Evolutionary conservation across 176 grass and related monocot genomes (phyloP), one percentile per base, ranked within the genome.

Genomic region (Oryza meyeriana): DNA sequence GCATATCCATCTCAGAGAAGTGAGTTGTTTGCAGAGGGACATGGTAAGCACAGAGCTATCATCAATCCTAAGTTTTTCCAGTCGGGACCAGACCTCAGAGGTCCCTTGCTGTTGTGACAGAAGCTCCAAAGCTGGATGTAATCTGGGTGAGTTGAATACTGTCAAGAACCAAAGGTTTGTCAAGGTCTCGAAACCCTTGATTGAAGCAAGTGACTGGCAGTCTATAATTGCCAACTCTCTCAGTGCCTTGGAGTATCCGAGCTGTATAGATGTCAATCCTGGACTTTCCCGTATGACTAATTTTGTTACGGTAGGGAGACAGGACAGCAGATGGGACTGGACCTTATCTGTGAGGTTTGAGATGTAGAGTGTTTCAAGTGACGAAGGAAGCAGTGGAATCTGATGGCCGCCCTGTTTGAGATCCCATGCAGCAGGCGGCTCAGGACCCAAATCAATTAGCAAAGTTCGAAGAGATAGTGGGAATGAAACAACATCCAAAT

Each of bases 11-110:
- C n/a, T 40, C 1, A 86, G 76, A 12, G 76, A 79, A 3, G 41
- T 79, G 68, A 86, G 59, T 1, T 79, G 32, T 26, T 73, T 79
- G 76, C 84, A 86, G 40, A 79, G 50, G 20, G 72, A 10, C 11
- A 8, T 25, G 11, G 82, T 33, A 40, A 84, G 82, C 17, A 69
- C 5, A 76, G 6, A 77, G 0, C 8, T 6, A 10, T 76, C 44
- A 52, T 4, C 6, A 1, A 20, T 31, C 31, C 9, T 1, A 55
- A 81, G 67, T 1, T 12, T 44, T 62, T 72, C 50, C 17, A 81
- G 36, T 24, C 8, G 66, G 36, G 45, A 52, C 30, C 6, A 69
- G 34, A 81, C 22, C 4, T 17, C 47, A 70, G 32, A 38, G 26
- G 64, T 17, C 69, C 47, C n/a, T 40, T 28, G 78, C 47, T 68